phyloP scores from a whole-genome alignment of 805 yeast genomes.

The Candida maesae region DNA sequence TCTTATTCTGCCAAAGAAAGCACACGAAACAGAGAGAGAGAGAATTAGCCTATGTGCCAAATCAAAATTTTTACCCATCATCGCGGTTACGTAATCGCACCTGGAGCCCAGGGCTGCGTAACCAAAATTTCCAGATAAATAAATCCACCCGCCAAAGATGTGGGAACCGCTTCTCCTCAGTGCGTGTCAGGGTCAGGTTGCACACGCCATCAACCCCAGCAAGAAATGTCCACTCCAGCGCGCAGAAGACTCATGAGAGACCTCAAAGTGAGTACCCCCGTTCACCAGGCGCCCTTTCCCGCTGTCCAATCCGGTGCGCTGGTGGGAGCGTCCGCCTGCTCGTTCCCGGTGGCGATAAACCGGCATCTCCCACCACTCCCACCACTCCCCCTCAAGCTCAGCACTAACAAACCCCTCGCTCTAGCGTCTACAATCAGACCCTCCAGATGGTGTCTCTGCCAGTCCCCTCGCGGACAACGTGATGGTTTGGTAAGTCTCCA shows the following conservation, averaged over 20 bases:
- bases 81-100: no score
- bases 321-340: no score
- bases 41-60: no score
- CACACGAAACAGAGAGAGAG: neutral
- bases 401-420: constrained; percentile 2
- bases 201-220: neutral
- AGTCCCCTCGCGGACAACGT: constrained; percentile 96
- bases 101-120: no score
- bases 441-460: constrained; percentile 97
- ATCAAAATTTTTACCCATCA: no score
- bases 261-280: constrained; percentile 71
- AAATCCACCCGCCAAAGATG: no score
- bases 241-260: constrained; percentile 98
- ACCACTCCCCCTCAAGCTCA: no score
- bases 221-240: constrained; percentile 93
- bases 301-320: no score
- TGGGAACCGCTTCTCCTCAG: neutral
- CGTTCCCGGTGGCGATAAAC: constrained; percentile 2
- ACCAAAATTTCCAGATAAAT: no score
- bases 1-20: no score
- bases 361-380: no score
- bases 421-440: constrained; percentile 93
- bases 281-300: neutral
- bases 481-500: constrained; percentile 61
- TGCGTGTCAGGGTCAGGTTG: no score